Evolutionary conservation across 2,329 filamentous ascomycete species (phyloP).

Genomic region (Pyricularia pennisetigena): DNA sequence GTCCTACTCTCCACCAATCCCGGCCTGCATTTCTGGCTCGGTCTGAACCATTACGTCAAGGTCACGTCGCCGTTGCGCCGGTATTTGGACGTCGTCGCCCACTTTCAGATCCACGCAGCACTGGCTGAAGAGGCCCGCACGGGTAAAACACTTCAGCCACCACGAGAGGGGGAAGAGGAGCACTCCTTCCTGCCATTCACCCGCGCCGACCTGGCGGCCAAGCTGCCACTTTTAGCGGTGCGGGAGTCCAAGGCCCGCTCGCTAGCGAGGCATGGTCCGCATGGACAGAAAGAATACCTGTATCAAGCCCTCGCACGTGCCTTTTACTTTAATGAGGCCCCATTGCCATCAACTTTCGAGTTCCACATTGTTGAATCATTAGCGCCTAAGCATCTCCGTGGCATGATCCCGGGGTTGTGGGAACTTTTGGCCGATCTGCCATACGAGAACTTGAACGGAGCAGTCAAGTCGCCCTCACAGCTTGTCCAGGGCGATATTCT

Average conservation of each 20-base stretch:
- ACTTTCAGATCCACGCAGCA: slow-evolving; percentile 57
- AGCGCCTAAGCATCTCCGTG: slow-evolving; percentile 18
- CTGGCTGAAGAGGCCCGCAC: slow-evolving; percentile 33
- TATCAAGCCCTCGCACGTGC: slow-evolving; percentile 50
- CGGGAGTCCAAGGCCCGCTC: slow-evolving; percentile 41
- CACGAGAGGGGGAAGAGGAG: slow-evolving; percentile 16
- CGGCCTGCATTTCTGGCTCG: slow-evolving; percentile 46
- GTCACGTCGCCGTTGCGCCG: slow-evolving; percentile 58
- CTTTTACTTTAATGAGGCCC: slow-evolving; percentile 41
- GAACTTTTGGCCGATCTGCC: slow-evolving; percentile 32
- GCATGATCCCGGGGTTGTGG: slow-evolving; percentile 41
- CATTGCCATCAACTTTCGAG: slow-evolving; percentile 35
- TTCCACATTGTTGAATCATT: slow-evolving; percentile 33
- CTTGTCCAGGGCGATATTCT: slow-evolving; percentile 37
- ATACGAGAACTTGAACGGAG: slow-evolving; percentile 24
- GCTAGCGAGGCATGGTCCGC: neutral
- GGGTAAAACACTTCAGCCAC: slow-evolving; percentile 17
- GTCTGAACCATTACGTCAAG: slow-evolving; percentile 51
- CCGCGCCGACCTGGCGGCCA: slow-evolving; percentile 25
- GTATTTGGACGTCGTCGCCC: slow-evolving; percentile 50
- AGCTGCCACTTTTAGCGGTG: slow-evolving; percentile 38
- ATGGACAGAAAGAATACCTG: slow-evolving; percentile 36
- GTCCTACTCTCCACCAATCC: slow-evolving; percentile 42
- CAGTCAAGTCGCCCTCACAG: slow-evolving; percentile 18
- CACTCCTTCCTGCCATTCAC: slow-evolving; percentile 34